phyloP scores from a whole-genome alignment of 2,329 filamentous ascomycete species.

The Microdochium trichocladiopsis region DNA sequence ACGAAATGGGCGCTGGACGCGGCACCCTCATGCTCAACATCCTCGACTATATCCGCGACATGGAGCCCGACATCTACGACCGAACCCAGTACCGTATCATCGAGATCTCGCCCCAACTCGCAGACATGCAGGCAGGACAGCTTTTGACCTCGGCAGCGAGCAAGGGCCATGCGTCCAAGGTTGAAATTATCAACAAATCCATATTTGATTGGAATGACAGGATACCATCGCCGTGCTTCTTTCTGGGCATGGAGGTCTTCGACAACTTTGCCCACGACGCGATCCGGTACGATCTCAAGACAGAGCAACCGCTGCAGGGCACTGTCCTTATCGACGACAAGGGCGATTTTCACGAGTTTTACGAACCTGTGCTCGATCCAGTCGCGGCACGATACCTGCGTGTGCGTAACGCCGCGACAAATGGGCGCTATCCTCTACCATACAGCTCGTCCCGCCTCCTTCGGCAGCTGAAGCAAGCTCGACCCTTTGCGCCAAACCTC shows the following conservation, averaged over 20 bases:
- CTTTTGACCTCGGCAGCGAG: conserved; percentile 59
- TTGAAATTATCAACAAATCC: conserved; percentile 90
- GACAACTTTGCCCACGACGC: conserved; percentile 97
- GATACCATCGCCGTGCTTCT: conserved; percentile 92
- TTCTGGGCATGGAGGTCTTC: conserved; percentile 95
- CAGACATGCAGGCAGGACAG: conserved; percentile 67
- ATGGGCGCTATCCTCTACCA: conserved; percentile 55
- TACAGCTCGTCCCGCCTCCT: conserved; percentile 46
- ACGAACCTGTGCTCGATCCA: conserved; percentile 72
- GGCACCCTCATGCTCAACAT: conserved; percentile 98
- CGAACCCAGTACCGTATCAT: conserved; percentile 93
- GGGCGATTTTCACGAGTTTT: conserved; percentile 95
- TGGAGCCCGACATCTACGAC: conserved; percentile 86
- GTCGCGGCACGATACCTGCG: conserved; percentile 75
- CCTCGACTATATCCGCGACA: conserved; percentile 86
- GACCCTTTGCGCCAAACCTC: conserved; percentile 71
- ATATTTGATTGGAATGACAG: conserved; percentile 90
- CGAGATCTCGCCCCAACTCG: conserved; percentile 82
- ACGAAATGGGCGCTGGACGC: conserved; percentile 97
- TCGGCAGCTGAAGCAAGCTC: conserved; percentile 52
- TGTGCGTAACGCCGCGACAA: conserved; percentile 72
- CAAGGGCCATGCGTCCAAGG: conserved; percentile 72
- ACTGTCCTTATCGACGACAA: conserved; percentile 76
- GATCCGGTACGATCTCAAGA: conserved; percentile 80
- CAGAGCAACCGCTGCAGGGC: conserved; percentile 79